Conservation (phyloP, 2,329 filamentous ascomycete species). For the Magnaporthiopsis incrustans region DNA sequence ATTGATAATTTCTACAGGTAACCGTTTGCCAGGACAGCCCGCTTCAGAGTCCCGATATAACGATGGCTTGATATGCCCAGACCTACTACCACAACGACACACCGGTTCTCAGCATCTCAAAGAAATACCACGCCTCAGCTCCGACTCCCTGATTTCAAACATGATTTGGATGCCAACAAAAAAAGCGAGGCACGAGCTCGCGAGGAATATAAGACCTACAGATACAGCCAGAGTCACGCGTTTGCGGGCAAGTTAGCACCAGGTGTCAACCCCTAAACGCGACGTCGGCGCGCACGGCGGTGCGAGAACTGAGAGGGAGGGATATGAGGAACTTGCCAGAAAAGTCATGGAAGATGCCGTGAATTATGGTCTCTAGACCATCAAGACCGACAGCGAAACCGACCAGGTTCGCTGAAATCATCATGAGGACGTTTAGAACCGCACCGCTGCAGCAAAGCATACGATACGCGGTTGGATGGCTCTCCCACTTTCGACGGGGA, state of each 20-base stretch:
- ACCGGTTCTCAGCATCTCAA: conserved; percentile 55
- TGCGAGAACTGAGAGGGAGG: background rate
- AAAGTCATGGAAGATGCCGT: conserved; percentile 68
- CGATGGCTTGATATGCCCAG: background rate
- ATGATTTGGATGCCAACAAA: conserved; percentile 88
- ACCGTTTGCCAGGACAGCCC: background rate
- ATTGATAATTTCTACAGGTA: background rate
- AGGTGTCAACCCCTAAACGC: background rate
- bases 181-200: conserved; percentile 61
- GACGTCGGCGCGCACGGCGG: background rate
- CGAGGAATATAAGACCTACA: conserved; percentile 62
- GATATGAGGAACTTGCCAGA: conserved; percentile 41
- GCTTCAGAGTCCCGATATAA: background rate
- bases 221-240: no score
- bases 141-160: conserved; percentile 87
- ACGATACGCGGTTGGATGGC: conserved; percentile 63
- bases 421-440: conserved; percentile 81
- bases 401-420: conserved; percentile 92
- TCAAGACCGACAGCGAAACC: conserved; percentile 91
- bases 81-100: background rate
- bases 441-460: conserved; percentile 73
- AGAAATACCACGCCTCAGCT: conserved; percentile 72
- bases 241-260: conserved; percentile 15
- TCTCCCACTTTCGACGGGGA: conserved; percentile 63
- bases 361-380: conserved; percentile 68